A percentile compares a stretch with the other conserved stretches of the same genome.
Conservation (phyloP, 2,329 filamentous ascomycete genomes). For the Cladosporium sp. region DNA sequence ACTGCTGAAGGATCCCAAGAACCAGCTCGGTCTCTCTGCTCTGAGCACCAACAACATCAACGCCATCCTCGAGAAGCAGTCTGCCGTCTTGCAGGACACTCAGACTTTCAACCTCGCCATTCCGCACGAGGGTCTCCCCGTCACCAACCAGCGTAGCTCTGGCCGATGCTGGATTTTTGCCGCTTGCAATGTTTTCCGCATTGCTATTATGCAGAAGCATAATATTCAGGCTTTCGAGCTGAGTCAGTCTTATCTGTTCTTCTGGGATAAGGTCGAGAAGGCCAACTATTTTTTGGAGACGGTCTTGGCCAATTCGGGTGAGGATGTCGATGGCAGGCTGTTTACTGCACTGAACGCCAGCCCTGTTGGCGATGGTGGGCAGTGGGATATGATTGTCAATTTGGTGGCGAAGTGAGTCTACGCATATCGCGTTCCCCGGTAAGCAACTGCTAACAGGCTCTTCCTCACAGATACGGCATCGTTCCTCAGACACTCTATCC, state of each 20-base stretch:
- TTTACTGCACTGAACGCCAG: slow-evolving; percentile 65
- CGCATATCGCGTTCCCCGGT: neutral
- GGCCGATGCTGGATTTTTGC: slow-evolving; percentile 92
- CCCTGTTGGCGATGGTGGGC: slow-evolving; percentile 76
- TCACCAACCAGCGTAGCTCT: slow-evolving; percentile 78
- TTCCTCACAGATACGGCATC: slow-evolving; percentile 79
- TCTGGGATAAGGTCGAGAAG: slow-evolving; percentile 93
- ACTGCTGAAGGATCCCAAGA: slow-evolving; percentile 38
- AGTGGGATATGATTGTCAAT: slow-evolving; percentile 90
- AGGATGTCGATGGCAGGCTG: slow-evolving; percentile 68
- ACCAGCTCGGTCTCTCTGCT: slow-evolving; percentile 71
- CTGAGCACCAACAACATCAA: slow-evolving; percentile 65
- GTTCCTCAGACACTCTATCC: slow-evolving; percentile 77
- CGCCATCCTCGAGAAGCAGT: slow-evolving; percentile 60
- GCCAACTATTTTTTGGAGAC: slow-evolving; percentile 85
- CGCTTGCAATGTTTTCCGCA: slow-evolving; percentile 83
- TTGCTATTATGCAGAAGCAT: slow-evolving; percentile 83
- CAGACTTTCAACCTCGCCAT: slow-evolving; percentile 83
- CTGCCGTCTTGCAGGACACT: slow-evolving; percentile 62
- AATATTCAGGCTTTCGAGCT: slow-evolving; percentile 75
- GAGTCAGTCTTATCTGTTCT: slow-evolving; percentile 85
- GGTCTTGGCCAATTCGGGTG: slow-evolving; percentile 67
- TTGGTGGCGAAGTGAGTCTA: slow-evolving; percentile 74
- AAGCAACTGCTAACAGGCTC: neutral
- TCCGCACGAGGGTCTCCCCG: slow-evolving; percentile 73